Evolutionary conservation across 257 asterid genomes (phyloP).

Genomic region (Primulina huaijiensis): DNA sequence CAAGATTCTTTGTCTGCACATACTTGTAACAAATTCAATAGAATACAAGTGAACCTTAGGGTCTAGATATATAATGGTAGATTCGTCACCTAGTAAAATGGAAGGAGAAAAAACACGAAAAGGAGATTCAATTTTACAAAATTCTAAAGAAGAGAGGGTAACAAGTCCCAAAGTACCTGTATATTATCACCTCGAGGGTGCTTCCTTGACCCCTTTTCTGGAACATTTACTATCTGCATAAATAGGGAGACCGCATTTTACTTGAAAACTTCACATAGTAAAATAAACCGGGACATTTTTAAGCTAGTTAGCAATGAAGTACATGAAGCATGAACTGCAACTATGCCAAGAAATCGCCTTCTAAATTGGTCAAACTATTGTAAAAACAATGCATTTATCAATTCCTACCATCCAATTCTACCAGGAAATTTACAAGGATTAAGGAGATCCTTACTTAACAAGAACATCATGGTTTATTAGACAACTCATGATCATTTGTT

Average conservation of each 20-base stretch:
- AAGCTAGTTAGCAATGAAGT: not conserved
- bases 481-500: not conserved
- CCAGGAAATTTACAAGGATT: not conserved
- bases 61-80: no score
- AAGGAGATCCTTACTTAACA: not conserved
- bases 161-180: conserved; percentile 52
- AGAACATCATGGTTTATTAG: not conserved
- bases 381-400: not conserved
- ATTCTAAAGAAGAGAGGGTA: conserved; percentile 15
- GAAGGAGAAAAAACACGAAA: no score
- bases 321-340: not conserved
- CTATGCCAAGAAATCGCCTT: not conserved
- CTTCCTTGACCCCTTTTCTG: conserved; percentile 94
- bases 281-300: conserved; percentile 6
- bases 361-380: not conserved
- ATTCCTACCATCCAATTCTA: not conserved
- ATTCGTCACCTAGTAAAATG: no score
- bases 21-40: no score
- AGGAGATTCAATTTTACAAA: no score
- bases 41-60: no score
- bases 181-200: conserved; percentile 87
- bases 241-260: conserved; percentile 14
- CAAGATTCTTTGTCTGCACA: no score
- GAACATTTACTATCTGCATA: conserved; percentile 80
- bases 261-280: not conserved